These are phyloP conservation scores for Colletotrichum noveboracense DNA, from an alignment of 2,329 filamentous ascomycete species.

Conservation along the genomic window DNA sequence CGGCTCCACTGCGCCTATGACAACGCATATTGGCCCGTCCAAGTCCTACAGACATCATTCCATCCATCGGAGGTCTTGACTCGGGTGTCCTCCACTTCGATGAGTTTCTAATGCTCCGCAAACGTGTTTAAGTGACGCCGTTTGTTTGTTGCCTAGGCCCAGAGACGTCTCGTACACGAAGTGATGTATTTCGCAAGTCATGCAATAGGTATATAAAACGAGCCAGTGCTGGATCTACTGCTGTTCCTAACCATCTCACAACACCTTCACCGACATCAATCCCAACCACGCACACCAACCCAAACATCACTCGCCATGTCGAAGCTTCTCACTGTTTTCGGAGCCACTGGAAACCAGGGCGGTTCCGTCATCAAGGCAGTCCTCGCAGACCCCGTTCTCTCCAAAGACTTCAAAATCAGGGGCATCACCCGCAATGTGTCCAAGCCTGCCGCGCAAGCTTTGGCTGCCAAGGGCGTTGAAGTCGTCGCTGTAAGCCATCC, in stretches of 20 bases:
- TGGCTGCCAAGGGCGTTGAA: slow-evolving; percentile 46
- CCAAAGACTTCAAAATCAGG: slow-evolving; percentile 47
- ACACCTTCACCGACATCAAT: background rate
- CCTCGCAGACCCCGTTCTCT: slow-evolving; percentile 50
- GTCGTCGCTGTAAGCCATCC: slow-evolving; percentile 38
- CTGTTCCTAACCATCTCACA: background rate
- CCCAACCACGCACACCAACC: background rate
- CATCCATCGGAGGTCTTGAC: background rate
- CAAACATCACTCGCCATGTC: slow-evolving; percentile 15
- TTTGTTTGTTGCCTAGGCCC: background rate
- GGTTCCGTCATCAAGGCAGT: slow-evolving; percentile 50
- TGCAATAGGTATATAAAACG: background rate
- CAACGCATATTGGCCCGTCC: background rate
- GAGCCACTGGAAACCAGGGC: slow-evolving; percentile 55
- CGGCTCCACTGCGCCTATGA: background rate
- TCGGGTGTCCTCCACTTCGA: background rate
- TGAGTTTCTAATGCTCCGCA: background rate
- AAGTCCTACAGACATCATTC: background rate
- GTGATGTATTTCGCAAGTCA: background rate
- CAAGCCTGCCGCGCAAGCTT: slow-evolving; percentile 42
- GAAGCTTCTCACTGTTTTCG: slow-evolving; percentile 46
- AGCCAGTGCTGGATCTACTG: background rate
- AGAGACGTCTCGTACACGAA: background rate
- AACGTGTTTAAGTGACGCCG: background rate
- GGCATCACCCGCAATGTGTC: slow-evolving; percentile 51